phyloP scores from a whole-genome alignment of 129 eudicot species.

The Cynara cardunculus region DNA sequence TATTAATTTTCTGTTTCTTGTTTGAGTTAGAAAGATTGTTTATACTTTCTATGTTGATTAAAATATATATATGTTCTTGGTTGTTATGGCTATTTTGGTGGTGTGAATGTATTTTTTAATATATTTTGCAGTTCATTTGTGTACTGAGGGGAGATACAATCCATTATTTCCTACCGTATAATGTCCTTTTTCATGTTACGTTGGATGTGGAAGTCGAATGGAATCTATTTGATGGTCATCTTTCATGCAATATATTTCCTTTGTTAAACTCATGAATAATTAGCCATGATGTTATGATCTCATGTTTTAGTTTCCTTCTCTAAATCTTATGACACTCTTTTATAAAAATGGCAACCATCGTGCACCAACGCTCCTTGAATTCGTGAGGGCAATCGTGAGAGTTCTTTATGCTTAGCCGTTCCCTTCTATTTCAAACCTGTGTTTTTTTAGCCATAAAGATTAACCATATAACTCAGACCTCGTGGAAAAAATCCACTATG shows the following conservation, averaged over 20 bases:
- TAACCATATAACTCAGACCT: too few species aligned
- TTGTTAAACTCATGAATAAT: not conserved
- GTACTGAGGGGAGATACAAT: not conserved
- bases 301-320: too few species aligned
- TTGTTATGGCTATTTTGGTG: not conserved
- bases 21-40: not conserved
- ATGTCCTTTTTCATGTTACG: not conserved
- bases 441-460: too few species aligned
- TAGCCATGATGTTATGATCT: not conserved
- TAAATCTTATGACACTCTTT: too few species aligned
- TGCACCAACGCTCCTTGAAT: not conserved
- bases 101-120: not conserved
- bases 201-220: not conserved
- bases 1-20: not conserved
- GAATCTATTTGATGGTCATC: not conserved
- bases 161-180: not conserved
- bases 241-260: not conserved
- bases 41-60: not conserved
- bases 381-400: not conserved
- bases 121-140: not conserved
- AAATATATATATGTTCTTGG: not conserved
- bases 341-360: too few species aligned
- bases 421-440: too few species aligned
- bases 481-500: too few species aligned
- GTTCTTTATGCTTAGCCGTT: not conserved